A percentile compares a stretch with the other conserved stretches of the same genome.
phyloP scores from a whole-genome alignment of 164 flowering plant genomes.

The Dillenia suffruticosa region DNA sequence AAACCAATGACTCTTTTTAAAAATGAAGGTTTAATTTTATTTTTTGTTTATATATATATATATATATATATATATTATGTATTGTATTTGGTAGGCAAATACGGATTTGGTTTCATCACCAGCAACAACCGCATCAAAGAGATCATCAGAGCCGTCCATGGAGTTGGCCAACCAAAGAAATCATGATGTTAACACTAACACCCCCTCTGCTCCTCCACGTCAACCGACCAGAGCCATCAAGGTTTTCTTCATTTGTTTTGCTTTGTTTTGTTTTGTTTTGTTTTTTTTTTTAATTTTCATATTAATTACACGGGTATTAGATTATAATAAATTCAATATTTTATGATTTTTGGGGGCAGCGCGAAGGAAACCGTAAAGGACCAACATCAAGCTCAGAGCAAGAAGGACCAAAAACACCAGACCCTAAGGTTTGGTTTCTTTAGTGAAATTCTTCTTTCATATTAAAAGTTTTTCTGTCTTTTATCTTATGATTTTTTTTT shows the following conservation, averaged over 20 bases:
- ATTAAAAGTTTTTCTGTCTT: background rate
- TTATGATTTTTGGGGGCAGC: constrained; percentile 33
- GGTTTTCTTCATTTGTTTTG: constrained; percentile 23
- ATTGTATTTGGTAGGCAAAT: constrained; percentile 36
- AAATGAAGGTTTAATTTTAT: background rate
- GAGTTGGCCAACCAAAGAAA: constrained; percentile 61
- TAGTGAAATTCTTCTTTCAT: background rate
- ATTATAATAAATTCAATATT: no score
- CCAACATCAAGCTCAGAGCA: constrained; percentile 79
- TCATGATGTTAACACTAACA: constrained; percentile 9
- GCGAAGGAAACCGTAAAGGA: constrained; percentile 69
- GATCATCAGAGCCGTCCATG: constrained; percentile 69
- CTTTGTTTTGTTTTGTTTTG: background rate
- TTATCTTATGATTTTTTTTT: background rate
- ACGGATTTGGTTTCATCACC: constrained; percentile 43
- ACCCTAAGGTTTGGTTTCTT: constrained; percentile 61
- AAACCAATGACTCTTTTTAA: background rate
- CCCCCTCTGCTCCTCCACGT: constrained; percentile 23
- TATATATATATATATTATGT: background rate
- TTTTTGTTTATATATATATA: background rate
- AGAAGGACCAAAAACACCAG: constrained; percentile 88
- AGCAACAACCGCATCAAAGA: constrained; percentile 47
- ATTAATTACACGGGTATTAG: no score
- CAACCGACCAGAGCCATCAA: constrained; percentile 56
- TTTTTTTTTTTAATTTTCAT: background rate